Percentiles rank a stretch among this genome's conserved stretches.
Evolutionary conservation across 208 protist genomes (phyloP).

Genomic region (Herpetomonas samuelpessoai): DNA sequence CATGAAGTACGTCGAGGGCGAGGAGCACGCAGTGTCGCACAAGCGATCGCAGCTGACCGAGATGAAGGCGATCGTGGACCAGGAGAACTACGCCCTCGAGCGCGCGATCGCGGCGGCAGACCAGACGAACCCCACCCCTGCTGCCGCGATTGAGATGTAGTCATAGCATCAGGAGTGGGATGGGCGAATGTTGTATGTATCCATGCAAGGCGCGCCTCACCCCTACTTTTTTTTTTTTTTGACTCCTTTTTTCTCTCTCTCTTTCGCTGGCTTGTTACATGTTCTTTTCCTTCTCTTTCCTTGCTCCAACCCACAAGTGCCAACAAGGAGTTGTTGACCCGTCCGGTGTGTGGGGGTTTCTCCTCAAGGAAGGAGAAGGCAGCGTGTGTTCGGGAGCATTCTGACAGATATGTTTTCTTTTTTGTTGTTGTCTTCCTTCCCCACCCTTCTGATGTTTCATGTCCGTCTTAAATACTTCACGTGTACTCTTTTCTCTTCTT

Average conservation of each 20-base stretch:
- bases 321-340: too few species aligned
- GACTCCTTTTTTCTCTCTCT: slow-evolving; percentile 6
- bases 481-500: too few species aligned
- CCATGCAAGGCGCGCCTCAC: background rate
- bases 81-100: slow-evolving; percentile 55
- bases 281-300: too few species aligned
- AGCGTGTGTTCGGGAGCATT: too few species aligned
- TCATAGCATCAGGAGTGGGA: slow-evolving; percentile 4
- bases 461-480: too few species aligned
- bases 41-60: slow-evolving; percentile 58
- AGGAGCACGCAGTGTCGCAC: slow-evolving; percentile 67
- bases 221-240: background rate
- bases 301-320: too few species aligned
- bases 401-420: too few species aligned
- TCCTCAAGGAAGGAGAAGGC: too few species aligned
- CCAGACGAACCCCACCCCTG: background rate
- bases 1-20: slow-evolving; percentile 72
- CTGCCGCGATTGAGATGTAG: slow-evolving; percentile 5
- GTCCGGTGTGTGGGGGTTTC: too few species aligned
- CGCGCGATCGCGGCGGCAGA: slow-evolving; percentile 9
- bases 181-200: background rate
- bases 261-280: background rate
- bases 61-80: slow-evolving; percentile 57
- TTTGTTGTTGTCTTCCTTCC: too few species aligned
- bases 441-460: too few species aligned